These are phyloP conservation scores for Cordyceps cateniannulata DNA, from an alignment of 2,329 filamentous ascomycete genomes.

Conservation along the genomic window DNA sequence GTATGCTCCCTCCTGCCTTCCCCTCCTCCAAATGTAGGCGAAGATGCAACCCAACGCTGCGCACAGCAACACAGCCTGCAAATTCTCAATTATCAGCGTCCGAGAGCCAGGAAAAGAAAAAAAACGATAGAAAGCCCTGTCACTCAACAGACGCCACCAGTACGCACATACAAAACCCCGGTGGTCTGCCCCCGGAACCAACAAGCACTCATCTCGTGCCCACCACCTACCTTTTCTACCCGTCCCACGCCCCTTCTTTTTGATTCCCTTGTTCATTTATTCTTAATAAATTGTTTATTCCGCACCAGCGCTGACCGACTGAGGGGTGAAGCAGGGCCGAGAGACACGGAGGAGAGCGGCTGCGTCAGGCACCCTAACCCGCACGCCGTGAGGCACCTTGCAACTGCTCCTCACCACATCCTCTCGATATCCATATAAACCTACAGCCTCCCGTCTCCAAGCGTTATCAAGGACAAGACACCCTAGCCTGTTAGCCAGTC, in stretches of 20 bases:
- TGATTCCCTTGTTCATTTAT: neutral
- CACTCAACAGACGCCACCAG: neutral
- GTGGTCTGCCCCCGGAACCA: neutral
- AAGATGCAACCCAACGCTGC: slow-evolving; percentile 5
- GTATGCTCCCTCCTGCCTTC: neutral
- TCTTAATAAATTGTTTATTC: neutral
- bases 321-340: neutral
- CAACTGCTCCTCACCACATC: neutral
- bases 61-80: neutral
- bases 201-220: slow-evolving; percentile 4
- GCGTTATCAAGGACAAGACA: neutral
- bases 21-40: neutral
- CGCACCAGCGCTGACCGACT: neutral
- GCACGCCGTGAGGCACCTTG: neutral
- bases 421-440: neutral
- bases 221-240: neutral
- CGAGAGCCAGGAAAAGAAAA: neutral
- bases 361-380: neutral
- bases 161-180: neutral
- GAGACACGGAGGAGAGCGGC: neutral
- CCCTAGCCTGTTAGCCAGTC: neutral
- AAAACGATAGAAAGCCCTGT: neutral
- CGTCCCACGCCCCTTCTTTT: neutral
- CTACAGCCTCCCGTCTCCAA: slow-evolving; percentile 1
- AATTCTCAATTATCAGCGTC: neutral